phyloP scores from a whole-genome alignment of 805 yeast genomes.

The Metschnikowia cerradonensis region DNA sequence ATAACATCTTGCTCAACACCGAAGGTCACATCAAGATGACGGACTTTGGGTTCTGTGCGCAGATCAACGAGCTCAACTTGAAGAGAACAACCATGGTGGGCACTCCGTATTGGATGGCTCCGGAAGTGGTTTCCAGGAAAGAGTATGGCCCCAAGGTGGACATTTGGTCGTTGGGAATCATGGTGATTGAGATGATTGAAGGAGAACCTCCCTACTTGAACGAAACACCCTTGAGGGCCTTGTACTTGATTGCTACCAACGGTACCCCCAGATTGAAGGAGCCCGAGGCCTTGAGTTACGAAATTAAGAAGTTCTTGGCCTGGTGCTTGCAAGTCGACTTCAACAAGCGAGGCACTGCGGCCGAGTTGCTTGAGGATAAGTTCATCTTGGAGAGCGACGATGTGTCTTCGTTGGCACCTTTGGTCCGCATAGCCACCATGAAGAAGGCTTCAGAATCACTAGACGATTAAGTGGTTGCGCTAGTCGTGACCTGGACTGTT shows the following conservation, averaged over 20 bases:
- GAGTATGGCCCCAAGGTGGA: conserved; percentile 97
- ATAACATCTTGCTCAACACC: conserved; percentile 78
- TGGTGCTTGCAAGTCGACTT: conserved; percentile 81
- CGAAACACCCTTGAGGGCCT: conserved; percentile 91
- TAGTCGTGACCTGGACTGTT: not conserved
- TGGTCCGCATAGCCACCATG: conserved; percentile 69
- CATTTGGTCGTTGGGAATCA: conserved; percentile 96
- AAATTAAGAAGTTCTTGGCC: conserved; percentile 64
- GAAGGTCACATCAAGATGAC: conserved; percentile 90
- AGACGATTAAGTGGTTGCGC: conserved; percentile 5
- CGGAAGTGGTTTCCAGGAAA: conserved; percentile 92
- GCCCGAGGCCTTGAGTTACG: conserved; percentile 70
- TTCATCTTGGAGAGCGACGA: conserved; percentile 63
- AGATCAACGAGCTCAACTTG: conserved; percentile 67
- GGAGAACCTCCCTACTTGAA: conserved; percentile 98
- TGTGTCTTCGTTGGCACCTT: conserved; percentile 60
- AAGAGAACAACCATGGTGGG: conserved; percentile 99
- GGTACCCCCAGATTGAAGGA: conserved; percentile 94
- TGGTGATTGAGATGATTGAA: conserved; percentile 98
- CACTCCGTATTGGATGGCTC: conserved; percentile 99
- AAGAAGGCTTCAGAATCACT: conserved; percentile 45
- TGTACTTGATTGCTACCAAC: conserved; percentile 90
- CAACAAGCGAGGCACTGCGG: conserved; percentile 74
- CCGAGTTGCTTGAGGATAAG: conserved; percentile 61
- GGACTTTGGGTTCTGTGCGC: conserved; percentile 96